These are phyloP conservation scores for Ogataea chonburiensis DNA, from an alignment of 805 yeast genomes.

Conservation along the genomic window DNA sequence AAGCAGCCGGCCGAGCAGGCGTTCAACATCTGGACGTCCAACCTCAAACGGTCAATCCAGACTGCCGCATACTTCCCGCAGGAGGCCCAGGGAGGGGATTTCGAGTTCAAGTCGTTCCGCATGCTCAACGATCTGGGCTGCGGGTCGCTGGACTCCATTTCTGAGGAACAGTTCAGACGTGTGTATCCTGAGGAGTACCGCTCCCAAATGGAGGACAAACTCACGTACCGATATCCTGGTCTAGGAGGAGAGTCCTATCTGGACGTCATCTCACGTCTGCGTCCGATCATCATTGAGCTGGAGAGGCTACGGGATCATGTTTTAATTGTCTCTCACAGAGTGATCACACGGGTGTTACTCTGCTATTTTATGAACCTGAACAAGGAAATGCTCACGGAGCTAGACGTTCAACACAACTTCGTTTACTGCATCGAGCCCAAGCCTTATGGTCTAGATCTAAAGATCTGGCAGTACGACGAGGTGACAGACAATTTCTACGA, in stretches of 20 bases:
- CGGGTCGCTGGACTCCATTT: constrained; percentile 35
- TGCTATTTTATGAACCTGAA: constrained; percentile 39
- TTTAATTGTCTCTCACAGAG: constrained; percentile 35
- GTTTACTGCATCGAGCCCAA: constrained; percentile 40
- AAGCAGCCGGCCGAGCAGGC: constrained; percentile 25
- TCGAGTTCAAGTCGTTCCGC: constrained; percentile 32
- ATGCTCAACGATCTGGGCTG: constrained; percentile 37
- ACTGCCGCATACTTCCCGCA: constrained; percentile 34
- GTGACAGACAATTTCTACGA: constrained; percentile 36
- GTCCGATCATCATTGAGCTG: constrained; percentile 37
- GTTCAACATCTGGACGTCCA: constrained; percentile 38
- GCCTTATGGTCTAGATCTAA: constrained; percentile 39
- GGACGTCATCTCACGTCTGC: constrained; percentile 36
- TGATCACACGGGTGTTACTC: constrained; percentile 35
- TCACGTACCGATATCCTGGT: constrained; percentile 37
- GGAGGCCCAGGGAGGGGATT: constrained; percentile 25
- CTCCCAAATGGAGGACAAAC: constrained; percentile 31
- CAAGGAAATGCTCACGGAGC: constrained; percentile 38
- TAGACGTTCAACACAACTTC: constrained; percentile 37
- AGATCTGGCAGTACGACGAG: constrained; percentile 38
- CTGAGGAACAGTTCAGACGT: constrained; percentile 31
- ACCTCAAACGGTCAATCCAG: constrained; percentile 32
- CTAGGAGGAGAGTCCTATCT: constrained; percentile 39
- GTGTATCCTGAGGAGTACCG: constrained; percentile 29
- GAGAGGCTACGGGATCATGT: constrained; percentile 38